phyloP scores from a whole-genome alignment of 352 stramenopile genomes.

The Globisporangium ultimum region DNA sequence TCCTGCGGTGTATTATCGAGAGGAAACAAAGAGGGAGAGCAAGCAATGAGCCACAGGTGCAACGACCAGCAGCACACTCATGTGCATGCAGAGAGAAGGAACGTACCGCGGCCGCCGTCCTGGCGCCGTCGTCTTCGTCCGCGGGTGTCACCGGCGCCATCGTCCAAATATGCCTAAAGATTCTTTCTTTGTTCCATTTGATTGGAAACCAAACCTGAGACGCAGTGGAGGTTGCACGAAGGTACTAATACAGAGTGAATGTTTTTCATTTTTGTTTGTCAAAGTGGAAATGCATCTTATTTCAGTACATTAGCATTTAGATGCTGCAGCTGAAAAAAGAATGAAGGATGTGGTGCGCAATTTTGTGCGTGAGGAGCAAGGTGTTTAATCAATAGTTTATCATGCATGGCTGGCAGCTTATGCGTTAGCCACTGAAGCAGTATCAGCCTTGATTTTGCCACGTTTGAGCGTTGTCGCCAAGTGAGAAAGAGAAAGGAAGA shows the following conservation, averaged over 20 bases:
- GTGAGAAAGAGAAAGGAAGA: too few relatives aligned
- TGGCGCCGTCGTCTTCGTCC: slow-evolving; percentile 11
- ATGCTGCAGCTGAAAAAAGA: too few relatives aligned
- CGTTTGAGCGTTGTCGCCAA: too few relatives aligned
- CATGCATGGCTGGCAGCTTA: too few relatives aligned
- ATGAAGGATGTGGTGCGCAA: too few relatives aligned
- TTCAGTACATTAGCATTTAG: too few relatives aligned
- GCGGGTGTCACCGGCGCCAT: slow-evolving; percentile 7
- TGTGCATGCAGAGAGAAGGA: not conserved
- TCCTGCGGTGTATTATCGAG: not conserved
- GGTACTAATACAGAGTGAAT: not conserved
- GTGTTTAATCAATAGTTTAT: too few relatives aligned
- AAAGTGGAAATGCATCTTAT: not conserved
- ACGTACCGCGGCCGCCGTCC: slow-evolving; percentile 3
- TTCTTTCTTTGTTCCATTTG: slow-evolving; percentile 1
- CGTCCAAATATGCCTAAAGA: not conserved
- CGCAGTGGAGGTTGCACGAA: slow-evolving; percentile 4
- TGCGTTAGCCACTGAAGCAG: too few relatives aligned
- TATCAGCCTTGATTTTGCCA: too few relatives aligned
- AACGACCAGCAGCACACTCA: not conserved
- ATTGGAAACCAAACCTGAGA: slow-evolving; percentile 1
- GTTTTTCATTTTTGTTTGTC: not conserved
- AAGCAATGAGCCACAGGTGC: not conserved
- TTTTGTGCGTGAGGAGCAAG: too few relatives aligned
- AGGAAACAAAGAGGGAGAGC: not conserved